Evolutionary conservation across 352 stramenopile genomes (phyloP), one percentile per base, ranked within the genome.

Genomic region (Phytophthora macrochlamydospora): DNA sequence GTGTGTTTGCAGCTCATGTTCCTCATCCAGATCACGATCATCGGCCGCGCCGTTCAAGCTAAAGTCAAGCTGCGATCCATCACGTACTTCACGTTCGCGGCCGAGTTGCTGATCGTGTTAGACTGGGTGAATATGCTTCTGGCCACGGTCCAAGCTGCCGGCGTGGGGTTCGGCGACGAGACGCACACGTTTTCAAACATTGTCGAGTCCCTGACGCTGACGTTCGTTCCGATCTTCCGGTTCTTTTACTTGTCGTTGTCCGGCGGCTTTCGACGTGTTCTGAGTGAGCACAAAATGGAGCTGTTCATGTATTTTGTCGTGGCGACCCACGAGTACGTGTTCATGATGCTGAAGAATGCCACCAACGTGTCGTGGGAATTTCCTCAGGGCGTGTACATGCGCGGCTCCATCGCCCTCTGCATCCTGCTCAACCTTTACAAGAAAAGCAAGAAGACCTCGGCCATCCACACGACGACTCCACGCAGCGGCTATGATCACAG

Each of bases 1-100:
- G 51, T 63, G 51, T 67, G 55, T 14, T 54, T 46, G 30, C 42
- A 61, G 44, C n/a, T 76, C 12, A 64, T 60, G 38, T 71, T 76
- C 45, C 52, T 76, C 12, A 51, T 71, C 12, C 64, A 73, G 56
- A 71, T 76, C 65, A 65, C 65, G 1, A 59, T 71, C 58, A 62
- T 76, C 43, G 59, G 63, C 28, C 43, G 51, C 50, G 56, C 40
- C 30, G 44, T 65, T n/a, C 56, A 59, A 13, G 24, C 30, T n/a
- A 56, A 60, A 28, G 51, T 76, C 31, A 62, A 62, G 31, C 54
- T 76, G 24, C 32, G 33, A 29, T 73, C 63, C 3, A 51, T 69
- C 8, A 28, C 3, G 42, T 40, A 37, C 11, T 38, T 72, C 7
- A 63, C 55, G 5, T 44, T 38, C 3, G 51, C 33, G 0, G 62